Evolutionary conservation across 169 alveolate genomes (phyloP).

Genomic region (Cryptosporidium xiaoi): DNA sequence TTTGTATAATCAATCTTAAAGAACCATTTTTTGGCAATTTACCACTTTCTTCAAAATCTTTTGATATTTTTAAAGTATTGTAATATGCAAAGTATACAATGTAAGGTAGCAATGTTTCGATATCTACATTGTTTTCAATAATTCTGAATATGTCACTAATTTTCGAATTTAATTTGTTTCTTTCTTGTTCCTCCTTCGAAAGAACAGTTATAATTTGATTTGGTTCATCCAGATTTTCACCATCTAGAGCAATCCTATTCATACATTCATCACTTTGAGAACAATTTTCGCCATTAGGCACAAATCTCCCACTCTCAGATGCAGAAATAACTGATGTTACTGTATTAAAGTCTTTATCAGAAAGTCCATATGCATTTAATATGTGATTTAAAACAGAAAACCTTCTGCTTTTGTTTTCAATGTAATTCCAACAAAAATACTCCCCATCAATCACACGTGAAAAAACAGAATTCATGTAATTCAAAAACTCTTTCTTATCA

Average conservation of each 20-base stretch:
- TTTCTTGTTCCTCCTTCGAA: background rate
- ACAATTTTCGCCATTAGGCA: no score
- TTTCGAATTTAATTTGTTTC: background rate
- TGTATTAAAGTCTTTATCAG: conserved; percentile 52
- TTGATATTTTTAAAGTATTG: conserved; percentile 18
- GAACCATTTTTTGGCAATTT: conserved; percentile 36
- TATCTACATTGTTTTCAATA: conserved; percentile 18
- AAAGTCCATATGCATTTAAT: conserved; percentile 43
- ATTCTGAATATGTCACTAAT: conserved; percentile 7
- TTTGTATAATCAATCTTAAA: conserved; percentile 19
- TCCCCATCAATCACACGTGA: conserved; percentile 19
- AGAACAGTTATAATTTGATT: background rate
- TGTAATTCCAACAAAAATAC: conserved; percentile 8
- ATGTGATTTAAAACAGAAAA: conserved; percentile 2
- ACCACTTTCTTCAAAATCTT: conserved; percentile 23
- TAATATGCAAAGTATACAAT: conserved; percentile 24
- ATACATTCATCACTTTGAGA: no score
- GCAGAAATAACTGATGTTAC: conserved; percentile 4
- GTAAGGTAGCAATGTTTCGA: conserved; percentile 48
- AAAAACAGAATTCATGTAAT: conserved; percentile 33
- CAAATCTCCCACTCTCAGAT: background rate
- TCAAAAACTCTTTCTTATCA: conserved; percentile 52
- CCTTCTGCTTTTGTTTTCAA: background rate
- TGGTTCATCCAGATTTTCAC: background rate
- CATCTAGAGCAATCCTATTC: background rate